Evolutionary conservation across 495 filamentous ascomycete genomes (phyloP).

Genomic region (Penicillium ucsense): DNA sequence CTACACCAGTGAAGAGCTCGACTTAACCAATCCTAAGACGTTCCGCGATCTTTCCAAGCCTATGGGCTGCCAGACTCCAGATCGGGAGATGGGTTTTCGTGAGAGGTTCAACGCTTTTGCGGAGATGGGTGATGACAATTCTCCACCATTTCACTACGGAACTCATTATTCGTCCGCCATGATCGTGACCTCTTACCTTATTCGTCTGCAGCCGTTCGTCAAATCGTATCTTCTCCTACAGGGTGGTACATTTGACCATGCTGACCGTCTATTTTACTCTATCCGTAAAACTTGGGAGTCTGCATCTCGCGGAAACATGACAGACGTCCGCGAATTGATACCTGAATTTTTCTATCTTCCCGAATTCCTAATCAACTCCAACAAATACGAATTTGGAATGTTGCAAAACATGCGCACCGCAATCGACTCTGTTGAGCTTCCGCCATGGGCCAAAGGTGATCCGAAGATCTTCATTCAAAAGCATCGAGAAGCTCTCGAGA

Average conservation of each 20-base stretch:
- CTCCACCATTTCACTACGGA: constrained; percentile 88
- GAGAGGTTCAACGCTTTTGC: constrained; percentile 80
- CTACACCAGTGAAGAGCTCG: constrained; percentile 92
- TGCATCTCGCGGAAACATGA: constrained; percentile 79
- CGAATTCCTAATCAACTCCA: constrained; percentile 85
- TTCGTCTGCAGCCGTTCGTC: constrained; percentile 90
- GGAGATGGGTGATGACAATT: constrained; percentile 74
- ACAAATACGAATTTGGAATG: constrained; percentile 84
- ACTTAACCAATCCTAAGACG: constrained; percentile 68
- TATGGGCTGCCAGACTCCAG: constrained; percentile 84
- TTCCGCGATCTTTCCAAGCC: constrained; percentile 92
- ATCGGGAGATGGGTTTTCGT: constrained; percentile 64
- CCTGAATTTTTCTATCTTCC: constrained; percentile 97
- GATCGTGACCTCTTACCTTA: constrained; percentile 95
- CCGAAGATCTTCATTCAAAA: constrained; percentile 93
- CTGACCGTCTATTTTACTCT: constrained; percentile 90
- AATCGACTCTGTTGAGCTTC: constrained; percentile 77
- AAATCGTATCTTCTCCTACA: constrained; percentile 95
- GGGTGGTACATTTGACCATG: constrained; percentile 92
- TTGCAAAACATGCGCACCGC: constrained; percentile 68
- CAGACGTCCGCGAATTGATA: constrained; percentile 85
- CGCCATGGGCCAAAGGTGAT: constrained; percentile 95
- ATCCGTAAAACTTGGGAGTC: constrained; percentile 87
- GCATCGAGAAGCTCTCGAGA: constrained; percentile 88
- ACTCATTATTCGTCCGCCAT: constrained; percentile 98